These are phyloP conservation scores for Pythium brachiatum DNA, from an alignment of 352 stramenopile species.

Conservation along the genomic window DNA sequence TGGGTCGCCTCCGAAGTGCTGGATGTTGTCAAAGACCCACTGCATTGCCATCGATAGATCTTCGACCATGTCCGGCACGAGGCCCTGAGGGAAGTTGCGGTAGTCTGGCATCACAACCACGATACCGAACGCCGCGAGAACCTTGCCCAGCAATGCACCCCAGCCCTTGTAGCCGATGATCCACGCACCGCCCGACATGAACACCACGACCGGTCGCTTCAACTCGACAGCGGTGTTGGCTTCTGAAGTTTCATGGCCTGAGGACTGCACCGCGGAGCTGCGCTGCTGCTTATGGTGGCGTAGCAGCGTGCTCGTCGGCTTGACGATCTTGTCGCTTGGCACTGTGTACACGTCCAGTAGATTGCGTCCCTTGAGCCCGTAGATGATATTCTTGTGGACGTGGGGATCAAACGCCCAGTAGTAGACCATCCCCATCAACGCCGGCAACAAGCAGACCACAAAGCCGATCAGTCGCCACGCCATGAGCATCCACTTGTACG, in stretches of 20 bases:
- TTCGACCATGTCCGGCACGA: slow-evolving; percentile 88
- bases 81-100: slow-evolving; percentile 87
- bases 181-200: slow-evolving; percentile 89
- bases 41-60: slow-evolving; percentile 82
- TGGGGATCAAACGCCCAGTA: slow-evolving; percentile 56
- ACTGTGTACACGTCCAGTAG: slow-evolving; percentile 86
- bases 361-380: slow-evolving; percentile 71
- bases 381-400: slow-evolving; percentile 83
- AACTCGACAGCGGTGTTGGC: not conserved
- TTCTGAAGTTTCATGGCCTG: slow-evolving; percentile 1
- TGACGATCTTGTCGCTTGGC: slow-evolving; percentile 26
- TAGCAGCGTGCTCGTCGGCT: slow-evolving; percentile 13
- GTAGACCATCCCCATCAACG: slow-evolving; percentile 49
- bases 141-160: slow-evolving; percentile 82
- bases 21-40: slow-evolving; percentile 87
- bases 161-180: slow-evolving; percentile 94
- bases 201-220: slow-evolving; percentile 79
- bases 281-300: slow-evolving; percentile 23
- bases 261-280: not conserved
- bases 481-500: slow-evolving; percentile 68
- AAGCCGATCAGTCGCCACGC: slow-evolving; percentile 63
- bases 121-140: slow-evolving; percentile 66
- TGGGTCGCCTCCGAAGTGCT: slow-evolving; percentile 82
- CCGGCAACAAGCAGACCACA: slow-evolving; percentile 48
- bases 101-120: slow-evolving; percentile 92